Evolutionary conservation across 2,329 filamentous ascomycete genomes (phyloP).

Genomic region (Cercospora zeae-maydis): DNA sequence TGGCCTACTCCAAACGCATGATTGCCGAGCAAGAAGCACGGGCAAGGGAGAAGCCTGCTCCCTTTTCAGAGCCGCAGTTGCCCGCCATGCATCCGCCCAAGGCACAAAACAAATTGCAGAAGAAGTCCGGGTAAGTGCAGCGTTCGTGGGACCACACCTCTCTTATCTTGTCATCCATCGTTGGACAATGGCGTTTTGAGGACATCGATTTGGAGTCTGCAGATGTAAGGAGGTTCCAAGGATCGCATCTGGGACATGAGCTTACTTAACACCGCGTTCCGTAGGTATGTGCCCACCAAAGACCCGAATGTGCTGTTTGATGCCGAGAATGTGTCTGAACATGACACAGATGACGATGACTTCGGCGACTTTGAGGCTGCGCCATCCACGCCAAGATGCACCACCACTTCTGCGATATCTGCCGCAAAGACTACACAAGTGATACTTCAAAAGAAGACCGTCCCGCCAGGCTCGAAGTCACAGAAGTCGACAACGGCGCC

Average conservation of each 20-base stretch:
- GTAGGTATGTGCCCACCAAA: constrained; percentile 22
- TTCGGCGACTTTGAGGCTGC: constrained; percentile 36
- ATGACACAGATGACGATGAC: constrained; percentile 32
- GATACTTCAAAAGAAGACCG: constrained; percentile 12
- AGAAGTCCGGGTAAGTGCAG: constrained; percentile 22
- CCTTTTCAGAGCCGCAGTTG: constrained; percentile 2
- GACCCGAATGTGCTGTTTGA: constrained; percentile 36
- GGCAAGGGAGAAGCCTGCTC: constrained; percentile 9
- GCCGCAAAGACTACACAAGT: not conserved
- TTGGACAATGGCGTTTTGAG: not conserved
- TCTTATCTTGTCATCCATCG: not conserved
- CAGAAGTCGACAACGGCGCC: constrained; percentile 1
- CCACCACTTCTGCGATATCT: not conserved
- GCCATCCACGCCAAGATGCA: not conserved
- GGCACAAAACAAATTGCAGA: constrained; percentile 27
- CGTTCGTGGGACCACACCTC: not conserved
- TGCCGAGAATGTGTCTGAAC: constrained; percentile 30
- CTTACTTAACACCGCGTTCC: not conserved
- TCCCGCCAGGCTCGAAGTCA: not conserved
- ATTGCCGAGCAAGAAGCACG: constrained; percentile 29
- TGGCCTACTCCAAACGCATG: constrained; percentile 36
- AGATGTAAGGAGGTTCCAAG: not conserved
- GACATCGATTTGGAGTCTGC: not conserved
- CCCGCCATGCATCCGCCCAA: constrained; percentile 13
- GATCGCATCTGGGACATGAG: not conserved